These are phyloP conservation scores for Pholiota molesta DNA, from an alignment of 768 basidiomycete genomes.

Conservation along the genomic window DNA sequence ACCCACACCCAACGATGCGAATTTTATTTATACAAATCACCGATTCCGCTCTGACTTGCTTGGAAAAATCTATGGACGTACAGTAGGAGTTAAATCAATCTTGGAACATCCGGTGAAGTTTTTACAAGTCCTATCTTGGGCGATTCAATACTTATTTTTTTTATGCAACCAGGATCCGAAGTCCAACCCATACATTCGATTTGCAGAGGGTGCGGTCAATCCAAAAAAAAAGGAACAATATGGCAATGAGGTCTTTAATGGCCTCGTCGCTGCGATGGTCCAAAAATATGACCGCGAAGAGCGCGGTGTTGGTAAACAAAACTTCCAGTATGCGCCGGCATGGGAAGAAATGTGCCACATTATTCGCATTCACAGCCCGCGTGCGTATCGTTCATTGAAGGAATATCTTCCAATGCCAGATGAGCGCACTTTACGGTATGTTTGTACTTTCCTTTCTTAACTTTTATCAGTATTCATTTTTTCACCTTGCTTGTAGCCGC, in stretches of 20 bases:
- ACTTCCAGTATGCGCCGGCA: conserved; percentile 35
- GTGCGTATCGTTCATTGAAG: conserved; percentile 26
- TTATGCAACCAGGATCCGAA: conserved; percentile 13
- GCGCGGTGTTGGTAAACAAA: conserved; percentile 34
- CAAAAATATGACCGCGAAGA: conserved; percentile 24
- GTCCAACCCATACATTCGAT: conserved; percentile 12
- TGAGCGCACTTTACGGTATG: background rate
- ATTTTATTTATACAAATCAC: conserved; percentile 8
- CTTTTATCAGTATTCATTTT: too few species aligned
- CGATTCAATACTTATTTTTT: too few species aligned
- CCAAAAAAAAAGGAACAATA: conserved; percentile 1
- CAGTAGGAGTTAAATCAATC: conserved; percentile 7
- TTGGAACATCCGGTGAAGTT: conserved; percentile 9
- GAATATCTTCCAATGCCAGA: conserved; percentile 13
- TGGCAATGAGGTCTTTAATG: conserved; percentile 12
- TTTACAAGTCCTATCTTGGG: too few species aligned
- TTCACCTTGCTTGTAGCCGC: too few species aligned
- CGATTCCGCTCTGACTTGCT: background rate
- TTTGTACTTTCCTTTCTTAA: too few species aligned
- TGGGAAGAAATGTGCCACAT: conserved; percentile 34
- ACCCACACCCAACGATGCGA: conserved; percentile 1
- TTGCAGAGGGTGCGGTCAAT: conserved; percentile 14
- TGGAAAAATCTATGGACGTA: conserved; percentile 6
- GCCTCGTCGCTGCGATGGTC: conserved; percentile 30
- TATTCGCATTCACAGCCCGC: conserved; percentile 27